These are phyloP conservation scores for Diaporthe longicolla DNA, from an alignment of 2,329 filamentous ascomycete species.

Conservation along the genomic window DNA sequence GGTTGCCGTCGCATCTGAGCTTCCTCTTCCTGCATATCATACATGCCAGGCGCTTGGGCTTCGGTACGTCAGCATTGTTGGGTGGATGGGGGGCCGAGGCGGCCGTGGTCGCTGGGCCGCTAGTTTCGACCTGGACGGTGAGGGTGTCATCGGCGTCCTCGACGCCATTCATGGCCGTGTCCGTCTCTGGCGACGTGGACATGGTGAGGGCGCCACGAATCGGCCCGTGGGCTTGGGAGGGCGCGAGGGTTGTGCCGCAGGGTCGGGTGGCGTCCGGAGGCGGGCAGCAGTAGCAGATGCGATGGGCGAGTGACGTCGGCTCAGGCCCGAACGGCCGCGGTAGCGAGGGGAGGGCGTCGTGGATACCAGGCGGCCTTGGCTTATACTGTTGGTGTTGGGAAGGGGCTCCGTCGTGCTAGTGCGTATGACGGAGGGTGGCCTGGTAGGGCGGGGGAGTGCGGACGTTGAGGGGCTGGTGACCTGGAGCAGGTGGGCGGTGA, in stretches of 20 bases:
- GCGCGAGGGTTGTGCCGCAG: neutral
- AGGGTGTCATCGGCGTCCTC: constrained; percentile 42
- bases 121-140: constrained; percentile 27
- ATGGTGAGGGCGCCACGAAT: constrained; percentile 45
- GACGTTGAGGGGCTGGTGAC: constrained; percentile 19
- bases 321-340: constrained; percentile 11
- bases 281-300: constrained; percentile 14
- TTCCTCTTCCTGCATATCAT: constrained; percentile 95
- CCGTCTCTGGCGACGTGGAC: constrained; percentile 57
- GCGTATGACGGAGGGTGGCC: neutral
- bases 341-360: neutral
- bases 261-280: constrained; percentile 11
- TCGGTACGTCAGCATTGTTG: constrained; percentile 73
- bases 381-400: constrained; percentile 2
- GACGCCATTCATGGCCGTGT: constrained; percentile 49
- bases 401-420: neutral
- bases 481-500: constrained; percentile 22
- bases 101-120: constrained; percentile 53
- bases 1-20: constrained; percentile 87
- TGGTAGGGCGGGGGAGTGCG: constrained; percentile 7
- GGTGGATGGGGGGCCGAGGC: constrained; percentile 52
- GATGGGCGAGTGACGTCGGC: neutral
- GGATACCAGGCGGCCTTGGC: constrained; percentile 3
- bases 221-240: constrained; percentile 31
- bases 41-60: constrained; percentile 94